These are phyloP conservation scores for Thielaviopsis ethacetica DNA, from an alignment of 2,329 filamentous ascomycete species.

Conservation along the genomic window DNA sequence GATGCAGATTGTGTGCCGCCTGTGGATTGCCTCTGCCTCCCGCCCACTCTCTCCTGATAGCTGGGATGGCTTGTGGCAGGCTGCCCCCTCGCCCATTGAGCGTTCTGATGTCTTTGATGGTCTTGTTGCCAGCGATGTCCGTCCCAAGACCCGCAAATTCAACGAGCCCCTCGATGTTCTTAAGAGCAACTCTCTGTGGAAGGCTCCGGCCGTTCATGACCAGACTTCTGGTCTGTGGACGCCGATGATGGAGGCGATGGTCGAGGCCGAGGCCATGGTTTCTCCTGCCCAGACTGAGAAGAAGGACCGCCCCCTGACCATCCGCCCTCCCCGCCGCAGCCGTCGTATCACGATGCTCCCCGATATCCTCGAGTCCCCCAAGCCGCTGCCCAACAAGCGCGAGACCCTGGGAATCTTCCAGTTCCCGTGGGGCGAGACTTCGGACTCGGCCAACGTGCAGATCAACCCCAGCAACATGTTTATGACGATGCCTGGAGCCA, in stretches of 20 bases:
- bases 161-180: slow-evolving; percentile 19
- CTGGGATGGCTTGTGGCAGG: slow-evolving; percentile 9
- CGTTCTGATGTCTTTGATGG: slow-evolving; percentile 7
- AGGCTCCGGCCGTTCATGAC: slow-evolving; percentile 14
- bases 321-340: slow-evolving; percentile 36
- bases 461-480: slow-evolving; percentile 20
- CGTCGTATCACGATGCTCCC: slow-evolving; percentile 42
- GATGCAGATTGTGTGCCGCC: slow-evolving; percentile 9
- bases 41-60: slow-evolving; percentile 8
- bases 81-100: slow-evolving; percentile 6
- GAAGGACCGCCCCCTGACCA: slow-evolving; percentile 28
- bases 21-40: slow-evolving; percentile 10
- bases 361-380: slow-evolving; percentile 46
- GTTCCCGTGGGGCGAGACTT: slow-evolving; percentile 49
- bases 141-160: slow-evolving; percentile 21
- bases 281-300: slow-evolving; percentile 12
- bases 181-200: slow-evolving; percentile 24
- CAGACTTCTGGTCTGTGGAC: slow-evolving; percentile 19
- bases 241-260: background rate
- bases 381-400: slow-evolving; percentile 39
- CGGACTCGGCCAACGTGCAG: slow-evolving; percentile 34
- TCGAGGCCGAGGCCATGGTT: slow-evolving; percentile 11
- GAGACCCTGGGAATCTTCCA: slow-evolving; percentile 48
- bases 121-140: slow-evolving; percentile 20
- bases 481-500: slow-evolving; percentile 35